Conservation (phyloP, 495 filamentous ascomycete species). For the Viridothelium virens region DNA sequence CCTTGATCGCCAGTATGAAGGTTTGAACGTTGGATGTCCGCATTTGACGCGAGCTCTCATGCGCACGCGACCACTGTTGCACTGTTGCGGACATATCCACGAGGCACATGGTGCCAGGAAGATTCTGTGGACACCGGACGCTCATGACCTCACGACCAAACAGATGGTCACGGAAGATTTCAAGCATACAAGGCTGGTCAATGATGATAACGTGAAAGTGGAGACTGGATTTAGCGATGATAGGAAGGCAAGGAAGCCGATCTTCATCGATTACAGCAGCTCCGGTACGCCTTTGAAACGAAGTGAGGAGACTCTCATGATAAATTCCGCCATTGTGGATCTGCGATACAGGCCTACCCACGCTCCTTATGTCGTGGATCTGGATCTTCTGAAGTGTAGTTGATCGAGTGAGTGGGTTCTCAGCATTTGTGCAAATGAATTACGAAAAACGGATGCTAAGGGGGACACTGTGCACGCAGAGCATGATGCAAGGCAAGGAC, state of each 20-base stretch:
- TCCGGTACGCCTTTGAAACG: constrained; percentile 34
- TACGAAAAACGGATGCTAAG: no score
- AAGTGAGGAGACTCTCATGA: constrained; percentile 58
- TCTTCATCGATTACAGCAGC: constrained; percentile 15
- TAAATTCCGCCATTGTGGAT: constrained; percentile 61
- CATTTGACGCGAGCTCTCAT: constrained; percentile 51
- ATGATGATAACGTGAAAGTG: constrained; percentile 3
- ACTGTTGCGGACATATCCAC: constrained; percentile 71
- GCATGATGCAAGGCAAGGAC: no score
- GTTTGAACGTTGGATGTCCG: constrained; percentile 46
- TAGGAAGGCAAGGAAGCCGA: constrained; percentile 22
- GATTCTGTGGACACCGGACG: constrained; percentile 44
- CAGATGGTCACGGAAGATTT: constrained; percentile 34
- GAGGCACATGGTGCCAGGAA: constrained; percentile 64
- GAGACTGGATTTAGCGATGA: constrained; percentile 7
- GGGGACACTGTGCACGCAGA: no score
- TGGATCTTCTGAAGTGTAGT: constrained; percentile 40
- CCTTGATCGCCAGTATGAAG: constrained; percentile 42
- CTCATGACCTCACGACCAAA: constrained; percentile 32
- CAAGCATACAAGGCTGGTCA: constrained; percentile 9
- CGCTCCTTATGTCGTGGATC: constrained; percentile 56
- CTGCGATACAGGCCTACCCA: constrained; percentile 44
- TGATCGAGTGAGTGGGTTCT: not conserved
- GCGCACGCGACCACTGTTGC: constrained; percentile 47
- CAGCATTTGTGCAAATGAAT: no score